Conservation (phyloP, 2,329 filamentous ascomycete species). For the Dryadomyces sulphureus region DNA sequence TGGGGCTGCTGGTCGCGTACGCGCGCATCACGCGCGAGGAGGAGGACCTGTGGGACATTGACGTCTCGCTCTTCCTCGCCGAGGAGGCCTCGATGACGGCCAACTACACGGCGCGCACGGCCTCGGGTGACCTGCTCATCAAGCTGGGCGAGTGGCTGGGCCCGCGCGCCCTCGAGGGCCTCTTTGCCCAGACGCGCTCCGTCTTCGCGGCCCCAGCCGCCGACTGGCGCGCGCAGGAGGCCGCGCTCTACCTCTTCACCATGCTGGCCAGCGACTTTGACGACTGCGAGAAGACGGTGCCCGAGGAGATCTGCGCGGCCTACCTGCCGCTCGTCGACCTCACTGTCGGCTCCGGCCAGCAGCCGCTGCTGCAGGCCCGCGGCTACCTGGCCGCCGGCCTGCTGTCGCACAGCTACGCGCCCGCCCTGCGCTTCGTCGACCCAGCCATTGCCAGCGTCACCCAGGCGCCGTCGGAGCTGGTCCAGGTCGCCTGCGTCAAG, state of each 20-base stretch:
- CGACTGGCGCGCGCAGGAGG: constrained; percentile 55
- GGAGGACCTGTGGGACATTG: constrained; percentile 90
- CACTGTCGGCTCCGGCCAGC: constrained; percentile 46
- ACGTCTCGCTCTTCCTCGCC: constrained; percentile 86
- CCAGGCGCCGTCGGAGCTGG: constrained; percentile 36
- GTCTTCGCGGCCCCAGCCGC: constrained; percentile 38
- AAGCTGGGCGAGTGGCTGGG: constrained; percentile 87
- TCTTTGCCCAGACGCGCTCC: constrained; percentile 61
- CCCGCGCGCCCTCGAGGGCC: constrained; percentile 58
- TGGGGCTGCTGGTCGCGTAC: constrained; percentile 73
- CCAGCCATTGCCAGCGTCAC: constrained; percentile 62
- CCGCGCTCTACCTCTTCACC: constrained; percentile 72
- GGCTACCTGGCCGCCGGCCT: constrained; percentile 78
- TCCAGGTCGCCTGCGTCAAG: constrained; percentile 19
- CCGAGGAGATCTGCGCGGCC: constrained; percentile 51
- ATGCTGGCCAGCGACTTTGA: constrained; percentile 72
- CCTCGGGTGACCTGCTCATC: constrained; percentile 81
- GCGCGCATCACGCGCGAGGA: constrained; percentile 86
- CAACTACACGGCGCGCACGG: constrained; percentile 90
- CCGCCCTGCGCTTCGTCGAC: constrained; percentile 52
- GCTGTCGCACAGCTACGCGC: constrained; percentile 53
- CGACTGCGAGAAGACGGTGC: constrained; percentile 60
- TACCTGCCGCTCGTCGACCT: constrained; percentile 72
- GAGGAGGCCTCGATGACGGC: constrained; percentile 91
- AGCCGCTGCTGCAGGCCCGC: constrained; percentile 69